Conservation (phyloP, 148 eudicot genomes). For the Arctostaphylos glauca region DNA sequence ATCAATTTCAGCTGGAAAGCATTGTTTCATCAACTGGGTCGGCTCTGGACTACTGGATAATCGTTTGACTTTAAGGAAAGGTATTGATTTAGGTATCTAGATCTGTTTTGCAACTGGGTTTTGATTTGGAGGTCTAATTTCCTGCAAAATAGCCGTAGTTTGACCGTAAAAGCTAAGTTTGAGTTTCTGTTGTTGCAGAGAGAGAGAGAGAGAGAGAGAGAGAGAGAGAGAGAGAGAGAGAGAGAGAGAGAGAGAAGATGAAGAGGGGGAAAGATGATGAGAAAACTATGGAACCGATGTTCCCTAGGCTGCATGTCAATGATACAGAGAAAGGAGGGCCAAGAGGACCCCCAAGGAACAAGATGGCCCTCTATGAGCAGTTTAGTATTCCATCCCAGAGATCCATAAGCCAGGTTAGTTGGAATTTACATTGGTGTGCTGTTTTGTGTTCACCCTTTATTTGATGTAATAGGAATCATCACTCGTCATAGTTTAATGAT, state of each 20-base stretch:
- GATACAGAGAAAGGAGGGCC: constrained; percentile 94
- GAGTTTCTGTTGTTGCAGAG: constrained; percentile 3
- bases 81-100: background rate
- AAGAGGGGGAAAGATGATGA: constrained; percentile 75
- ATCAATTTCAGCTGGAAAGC: background rate
- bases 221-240: constrained; percentile 65
- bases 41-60: background rate
- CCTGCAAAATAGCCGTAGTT: background rate
- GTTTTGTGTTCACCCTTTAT: background rate
- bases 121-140: background rate
- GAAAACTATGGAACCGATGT: constrained; percentile 69
- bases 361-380: constrained; percentile 96
- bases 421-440: background rate
- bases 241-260: constrained; percentile 31
- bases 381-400: constrained; percentile 79
- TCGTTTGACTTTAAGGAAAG: background rate
- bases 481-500: background rate
- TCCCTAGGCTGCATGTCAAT: constrained; percentile 87
- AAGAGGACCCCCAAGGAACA: constrained; percentile 93
- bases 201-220: constrained; percentile 59
- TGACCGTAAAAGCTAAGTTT: too few relatives aligned
- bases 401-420: constrained; percentile 50
- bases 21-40: constrained; percentile 10
- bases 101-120: background rate
- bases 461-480: background rate